phyloP scores from a whole-genome alignment of 73 alveolate genomes.

The Tetrahymena elliotti region DNA sequence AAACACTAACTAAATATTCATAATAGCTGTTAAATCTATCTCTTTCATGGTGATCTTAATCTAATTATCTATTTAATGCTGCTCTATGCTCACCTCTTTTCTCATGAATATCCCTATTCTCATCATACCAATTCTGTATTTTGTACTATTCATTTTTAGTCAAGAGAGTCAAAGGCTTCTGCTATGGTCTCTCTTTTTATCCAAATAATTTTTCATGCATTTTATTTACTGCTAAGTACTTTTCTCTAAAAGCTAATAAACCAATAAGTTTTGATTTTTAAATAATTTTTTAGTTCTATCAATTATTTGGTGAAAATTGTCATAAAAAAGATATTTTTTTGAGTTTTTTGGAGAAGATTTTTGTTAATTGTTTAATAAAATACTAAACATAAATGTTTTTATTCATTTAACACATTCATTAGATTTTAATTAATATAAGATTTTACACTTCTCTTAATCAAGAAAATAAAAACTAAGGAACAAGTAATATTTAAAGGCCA shows the following conservation, averaged over 20 bases:
- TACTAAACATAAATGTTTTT: background rate
- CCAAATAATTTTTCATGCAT: background rate
- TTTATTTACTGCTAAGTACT: background rate
- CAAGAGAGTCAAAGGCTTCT: background rate
- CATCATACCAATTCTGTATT: background rate
- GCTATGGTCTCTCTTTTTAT: background rate
- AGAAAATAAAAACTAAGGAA: no score
- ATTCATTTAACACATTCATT: background rate
- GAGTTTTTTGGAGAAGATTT: background rate
- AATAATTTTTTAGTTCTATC: background rate
- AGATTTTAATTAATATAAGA: no score
- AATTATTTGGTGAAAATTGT: background rate
- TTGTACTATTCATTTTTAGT: background rate
- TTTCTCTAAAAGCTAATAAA: background rate
- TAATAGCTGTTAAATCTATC: conserved; percentile 17
- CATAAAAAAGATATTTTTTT: background rate
- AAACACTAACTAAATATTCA: conserved; percentile 23
- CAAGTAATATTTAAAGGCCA: no score
- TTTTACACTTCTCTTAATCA: no score
- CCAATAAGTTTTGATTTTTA: background rate
- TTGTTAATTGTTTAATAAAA: background rate
- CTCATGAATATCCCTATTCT: background rate
- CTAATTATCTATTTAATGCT: background rate
- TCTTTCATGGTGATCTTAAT: conserved; percentile 14
- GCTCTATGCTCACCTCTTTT: background rate